Evolutionary conservation across 2,329 filamentous ascomycete species (phyloP), one percentile per base, ranked within the genome.

Genomic region (Aspergillus pseudoterreus): DNA sequence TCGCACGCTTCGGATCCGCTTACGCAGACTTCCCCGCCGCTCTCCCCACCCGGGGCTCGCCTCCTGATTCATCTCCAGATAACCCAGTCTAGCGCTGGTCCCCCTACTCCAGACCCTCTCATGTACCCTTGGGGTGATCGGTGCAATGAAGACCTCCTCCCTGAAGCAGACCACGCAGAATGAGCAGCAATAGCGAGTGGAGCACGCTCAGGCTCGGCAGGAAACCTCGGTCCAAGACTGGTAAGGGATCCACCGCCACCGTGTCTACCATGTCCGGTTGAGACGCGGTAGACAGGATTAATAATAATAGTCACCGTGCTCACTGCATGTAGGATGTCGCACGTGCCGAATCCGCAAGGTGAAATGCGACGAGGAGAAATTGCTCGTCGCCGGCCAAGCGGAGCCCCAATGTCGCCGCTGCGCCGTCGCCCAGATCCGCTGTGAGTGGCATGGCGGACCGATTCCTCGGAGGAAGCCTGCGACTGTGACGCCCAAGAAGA

Each of bases 311-410:
- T 9, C 24, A 11, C 30, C 5, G 2, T 21, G n/a, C 17, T 39
- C 2, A 42, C 17, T 42, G 17, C 19, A 42, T 22, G 4, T 33
- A 63, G 63, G 63, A 6, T 68, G 62, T 48, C 57, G 60, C 45
- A 66, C 65, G 24, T 68, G 66, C 56, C 52, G 62, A 24, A 63
- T 61, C 15, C 59, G 63, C 45, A 66, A 66, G 54, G 56, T 64
- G 21, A 67, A 66, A 58, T 68, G 63, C 45, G 65, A 64, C 39
- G 63, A 67, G 45, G 61, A 62, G 24, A 63, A 63, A 44, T 41
- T 61, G 8, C 11, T 19, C 10, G 54, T 56, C 8, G 41, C 43
- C 4, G 57, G 51, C 17, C 50, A 58, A 22, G 45, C 52, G 19
- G 62, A 64, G 50, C 60, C 60, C 22, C 61, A 65, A 24, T 65